Evolutionary conservation across 768 basidiomycete species (phyloP).

Genomic region (Brasilioporus rufonigricans): DNA sequence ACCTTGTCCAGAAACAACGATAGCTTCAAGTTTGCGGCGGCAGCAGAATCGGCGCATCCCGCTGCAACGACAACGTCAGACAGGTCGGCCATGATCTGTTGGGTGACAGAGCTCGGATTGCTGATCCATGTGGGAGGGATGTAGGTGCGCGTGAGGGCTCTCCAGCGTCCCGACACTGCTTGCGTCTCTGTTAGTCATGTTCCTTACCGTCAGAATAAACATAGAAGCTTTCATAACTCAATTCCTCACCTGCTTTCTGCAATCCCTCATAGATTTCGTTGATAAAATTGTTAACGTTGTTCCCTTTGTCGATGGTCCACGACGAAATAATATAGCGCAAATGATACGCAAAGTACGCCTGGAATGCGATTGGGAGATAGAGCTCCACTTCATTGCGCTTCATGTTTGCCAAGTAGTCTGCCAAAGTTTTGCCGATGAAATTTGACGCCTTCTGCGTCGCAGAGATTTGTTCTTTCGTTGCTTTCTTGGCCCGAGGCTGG

Average conservation of each 20-base stretch:
- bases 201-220: background rate
- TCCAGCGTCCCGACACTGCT: slow-evolving; percentile 10
- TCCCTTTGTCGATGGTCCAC: slow-evolving; percentile 9
- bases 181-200: background rate
- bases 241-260: slow-evolving; percentile 3
- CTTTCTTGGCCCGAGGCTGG: background rate
- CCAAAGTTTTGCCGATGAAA: slow-evolving; percentile 1
- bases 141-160: slow-evolving; percentile 8
- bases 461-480: background rate
- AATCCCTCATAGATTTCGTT: slow-evolving; percentile 1
- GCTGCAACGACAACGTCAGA: slow-evolving; percentile 10
- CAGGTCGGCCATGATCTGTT: background rate
- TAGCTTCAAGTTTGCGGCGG: background rate
- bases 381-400: background rate
- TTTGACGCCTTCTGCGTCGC: background rate
- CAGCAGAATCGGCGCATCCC: background rate
- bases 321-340: slow-evolving; percentile 5
- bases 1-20: slow-evolving; percentile 1
- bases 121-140: background rate
- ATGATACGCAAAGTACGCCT: slow-evolving; percentile 4
- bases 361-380: slow-evolving; percentile 13
- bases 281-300: slow-evolving; percentile 2
- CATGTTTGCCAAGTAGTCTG: background rate
- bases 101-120: background rate
- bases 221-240: background rate